Conservation (phyloP, 2,329 filamentous ascomycete species). For the Seiridium unicorne region DNA sequence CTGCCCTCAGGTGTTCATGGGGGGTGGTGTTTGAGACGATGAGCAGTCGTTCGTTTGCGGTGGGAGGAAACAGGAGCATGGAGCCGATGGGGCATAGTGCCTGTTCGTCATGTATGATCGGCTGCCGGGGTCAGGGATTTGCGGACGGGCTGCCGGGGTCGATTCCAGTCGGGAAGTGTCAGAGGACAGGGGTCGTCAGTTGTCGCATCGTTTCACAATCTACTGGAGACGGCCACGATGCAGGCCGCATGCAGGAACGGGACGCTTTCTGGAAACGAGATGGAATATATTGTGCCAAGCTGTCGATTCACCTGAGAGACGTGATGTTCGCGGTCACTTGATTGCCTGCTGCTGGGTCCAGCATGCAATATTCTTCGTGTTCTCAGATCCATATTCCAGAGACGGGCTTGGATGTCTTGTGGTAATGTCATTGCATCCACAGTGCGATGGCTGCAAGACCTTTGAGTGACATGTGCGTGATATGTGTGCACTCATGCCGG, state of each 20-base stretch:
- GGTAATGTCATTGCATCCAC: too few relatives aligned
- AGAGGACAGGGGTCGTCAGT: slow-evolving; percentile 3
- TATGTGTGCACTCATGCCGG: too few relatives aligned
- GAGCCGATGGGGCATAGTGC: slow-evolving; percentile 12
- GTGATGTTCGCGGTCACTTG: neutral
- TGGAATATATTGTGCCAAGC: neutral
- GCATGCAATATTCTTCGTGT: too few relatives aligned
- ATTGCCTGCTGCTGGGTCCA: neutral
- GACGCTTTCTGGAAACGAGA: neutral
- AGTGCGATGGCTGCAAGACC: too few relatives aligned
- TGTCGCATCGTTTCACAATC: slow-evolving; percentile 19
- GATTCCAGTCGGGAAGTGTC: slow-evolving; percentile 4
- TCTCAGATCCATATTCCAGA: too few relatives aligned
- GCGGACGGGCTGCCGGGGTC: neutral
- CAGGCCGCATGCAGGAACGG: neutral
- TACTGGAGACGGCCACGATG: slow-evolving; percentile 4
- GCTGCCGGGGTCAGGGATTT: slow-evolving; percentile 16
- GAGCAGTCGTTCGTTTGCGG: neutral
- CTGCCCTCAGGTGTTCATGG: too few relatives aligned
- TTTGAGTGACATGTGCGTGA: too few relatives aligned
- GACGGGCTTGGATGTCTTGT: too few relatives aligned
- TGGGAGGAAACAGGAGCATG: slow-evolving; percentile 4
- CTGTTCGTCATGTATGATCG: slow-evolving; percentile 24
- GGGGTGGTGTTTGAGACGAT: slow-evolving; percentile 1
- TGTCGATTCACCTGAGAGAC: neutral